Percentiles rank a stretch among this genome's conserved stretches.
phyloP scores from a whole-genome alignment of 768 basidiomycete genomes.

The Paxillus ammoniavirescens region DNA sequence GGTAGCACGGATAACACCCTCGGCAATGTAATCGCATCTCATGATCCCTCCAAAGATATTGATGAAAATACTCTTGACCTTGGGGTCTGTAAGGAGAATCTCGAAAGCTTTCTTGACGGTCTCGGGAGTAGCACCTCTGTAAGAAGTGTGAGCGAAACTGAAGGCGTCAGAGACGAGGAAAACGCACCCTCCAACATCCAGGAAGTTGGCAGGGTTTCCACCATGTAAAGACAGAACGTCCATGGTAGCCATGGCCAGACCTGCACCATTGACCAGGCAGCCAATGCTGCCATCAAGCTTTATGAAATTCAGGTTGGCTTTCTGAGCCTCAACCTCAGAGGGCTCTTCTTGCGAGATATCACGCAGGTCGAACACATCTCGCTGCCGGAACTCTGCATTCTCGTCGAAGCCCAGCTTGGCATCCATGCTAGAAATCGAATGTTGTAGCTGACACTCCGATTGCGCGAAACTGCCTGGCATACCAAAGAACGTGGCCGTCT shows the following conservation, averaged over 20 bases:
- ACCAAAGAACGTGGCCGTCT: slow-evolving; percentile 94
- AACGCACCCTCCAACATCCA: slow-evolving; percentile 91
- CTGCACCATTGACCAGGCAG: slow-evolving; percentile 97
- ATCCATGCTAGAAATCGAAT: slow-evolving; percentile 75
- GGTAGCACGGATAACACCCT: slow-evolving; percentile 97
- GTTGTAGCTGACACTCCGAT: neutral
- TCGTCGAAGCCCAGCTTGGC: slow-evolving; percentile 99
- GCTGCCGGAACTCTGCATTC: slow-evolving; percentile 97
- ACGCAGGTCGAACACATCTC: slow-evolving; percentile 83
- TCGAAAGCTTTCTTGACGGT: slow-evolving; percentile 99
- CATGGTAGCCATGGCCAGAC: slow-evolving; percentile 99
- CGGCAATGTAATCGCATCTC: slow-evolving; percentile 98
- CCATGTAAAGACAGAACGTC: slow-evolving; percentile 97
- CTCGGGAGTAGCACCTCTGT: slow-evolving; percentile 94
- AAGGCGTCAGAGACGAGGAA: neutral
- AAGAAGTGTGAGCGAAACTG: slow-evolving; percentile 1
- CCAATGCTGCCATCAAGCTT: slow-evolving; percentile 97
- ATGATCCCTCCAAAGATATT: slow-evolving; percentile 99
- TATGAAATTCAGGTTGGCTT: slow-evolving; percentile 96
- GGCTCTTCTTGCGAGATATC: slow-evolving; percentile 95
- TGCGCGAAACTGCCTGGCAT: slow-evolving; percentile 21
- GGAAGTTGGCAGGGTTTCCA: slow-evolving; percentile 96
- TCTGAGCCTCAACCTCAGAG: slow-evolving; percentile 96
- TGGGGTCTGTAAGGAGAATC: slow-evolving; percentile 84
- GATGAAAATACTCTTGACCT: slow-evolving; percentile 98